Evolutionary conservation across 805 yeast genomes (phyloP), one percentile per base, ranked within the genome.

Genomic region (Candida jianshihensis): DNA sequence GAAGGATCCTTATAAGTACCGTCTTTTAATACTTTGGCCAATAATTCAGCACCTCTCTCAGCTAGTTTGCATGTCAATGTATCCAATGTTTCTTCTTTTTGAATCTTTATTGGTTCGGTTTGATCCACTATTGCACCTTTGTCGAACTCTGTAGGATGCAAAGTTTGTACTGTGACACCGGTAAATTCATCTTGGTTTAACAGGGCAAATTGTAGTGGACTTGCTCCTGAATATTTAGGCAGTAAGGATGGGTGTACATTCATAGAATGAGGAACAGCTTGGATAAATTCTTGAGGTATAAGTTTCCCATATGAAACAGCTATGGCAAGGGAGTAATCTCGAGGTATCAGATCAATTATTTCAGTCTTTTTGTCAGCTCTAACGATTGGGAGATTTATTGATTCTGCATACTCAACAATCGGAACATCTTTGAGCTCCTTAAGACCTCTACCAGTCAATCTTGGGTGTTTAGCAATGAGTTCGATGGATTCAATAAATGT

Each of bases 181-280:
- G 97, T 81, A 14, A 33, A 40, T 1, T 43, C 25, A 44, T 81
- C 88, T 28, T 68, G 67, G 40, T 82, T 74, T 49, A 89, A 55
- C 11, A 92, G 57, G 0, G 96, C 78, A 41, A 75, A 69, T 42
- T 90, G 97, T 4, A 92, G 60, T 0, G 98, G 98, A 2, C 96
- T 81, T 0, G 97, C 79, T 1, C 98, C 98, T 3, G 87, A 73
- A 47, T 84, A 75, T 31, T 61, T 63, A 0, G 98, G 98, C 8
- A 92, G 66, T 6, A 88, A 55, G 0, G 96, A 87, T 0, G 98
- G 98, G 55, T 92, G 98, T 1, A 92, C 87, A 53, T 92, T 92
- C 19, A 92, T 53, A 0, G 97, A 94, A 50, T 57, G 75, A 11
- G 57, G 55, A 16, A 78, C 60, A 0, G 55, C 34, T 0, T 51